These are phyloP conservation scores for Cyberlindnera mrakii DNA, from an alignment of 805 yeast species.

Conservation along the genomic window DNA sequence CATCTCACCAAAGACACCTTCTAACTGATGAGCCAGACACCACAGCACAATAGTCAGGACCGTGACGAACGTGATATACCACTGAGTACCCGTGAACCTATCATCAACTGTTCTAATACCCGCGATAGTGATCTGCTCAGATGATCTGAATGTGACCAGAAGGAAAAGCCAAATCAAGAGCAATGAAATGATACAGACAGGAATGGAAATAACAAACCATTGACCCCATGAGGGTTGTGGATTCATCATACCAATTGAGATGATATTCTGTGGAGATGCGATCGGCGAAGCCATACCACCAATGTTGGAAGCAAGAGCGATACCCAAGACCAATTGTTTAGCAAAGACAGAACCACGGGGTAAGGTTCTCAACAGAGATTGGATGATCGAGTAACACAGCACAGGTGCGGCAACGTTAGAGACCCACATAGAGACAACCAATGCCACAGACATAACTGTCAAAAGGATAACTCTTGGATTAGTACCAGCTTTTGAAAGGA, in stretches of 20 bases:
- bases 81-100: conserved; percentile 64
- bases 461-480: conserved; percentile 72
- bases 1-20: conserved; percentile 83
- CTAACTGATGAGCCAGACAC: conserved; percentile 80
- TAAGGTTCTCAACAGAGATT: conserved; percentile 79
- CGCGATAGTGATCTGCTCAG: conserved; percentile 37
- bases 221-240: conserved; percentile 85
- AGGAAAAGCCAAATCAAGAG: conserved; percentile 69
- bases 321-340: conserved; percentile 80
- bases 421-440: conserved; percentile 90
- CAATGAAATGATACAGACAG: conserved; percentile 62
- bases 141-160: conserved; percentile 55
- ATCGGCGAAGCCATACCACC: conserved; percentile 99
- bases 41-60: conserved; percentile 72
- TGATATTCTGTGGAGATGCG: conserved; percentile 93
- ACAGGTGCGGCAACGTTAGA: conserved; percentile 98
- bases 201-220: conserved; percentile 88
- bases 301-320: conserved; percentile 86
- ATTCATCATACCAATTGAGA: conserved; percentile 82
- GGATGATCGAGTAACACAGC: conserved; percentile 82
- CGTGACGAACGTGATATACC: conserved; percentile 66
- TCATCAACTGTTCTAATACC: conserved; percentile 55
- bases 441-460: conserved; percentile 79
- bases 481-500: conserved; percentile 79
- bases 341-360: conserved; percentile 76